These are phyloP conservation scores for Terana coerulea DNA, from an alignment of 768 basidiomycete genomes.

Conservation along the genomic window DNA sequence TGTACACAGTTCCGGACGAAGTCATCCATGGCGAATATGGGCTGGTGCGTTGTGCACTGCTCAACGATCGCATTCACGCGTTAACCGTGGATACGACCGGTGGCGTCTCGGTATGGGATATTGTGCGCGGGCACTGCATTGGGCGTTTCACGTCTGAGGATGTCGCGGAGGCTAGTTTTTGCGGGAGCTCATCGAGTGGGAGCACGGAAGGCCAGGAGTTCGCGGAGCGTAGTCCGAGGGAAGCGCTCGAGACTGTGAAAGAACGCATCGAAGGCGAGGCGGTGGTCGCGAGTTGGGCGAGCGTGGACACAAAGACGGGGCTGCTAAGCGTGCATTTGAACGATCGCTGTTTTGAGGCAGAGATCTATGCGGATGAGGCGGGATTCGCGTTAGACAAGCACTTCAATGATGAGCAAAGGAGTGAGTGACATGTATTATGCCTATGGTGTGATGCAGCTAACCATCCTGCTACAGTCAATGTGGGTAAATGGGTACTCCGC, in stretches of 20 bases:
- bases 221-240: constrained; percentile 64
- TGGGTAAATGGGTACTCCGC: constrained; percentile 87
- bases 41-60: constrained; percentile 72
- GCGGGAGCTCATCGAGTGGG: constrained; percentile 37
- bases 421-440: constrained; percentile 43
- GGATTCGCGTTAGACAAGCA: constrained; percentile 59
- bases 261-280: constrained; percentile 96
- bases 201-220: constrained; percentile 33
- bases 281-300: constrained; percentile 79
- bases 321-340: constrained; percentile 83
- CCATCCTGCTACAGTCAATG: constrained; percentile 58
- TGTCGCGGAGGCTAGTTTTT: constrained; percentile 51
- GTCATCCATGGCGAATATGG: constrained; percentile 76
- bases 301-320: constrained; percentile 87
- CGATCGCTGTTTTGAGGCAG: constrained; percentile 89
- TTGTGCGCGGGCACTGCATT: constrained; percentile 71
- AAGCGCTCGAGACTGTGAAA: constrained; percentile 82
- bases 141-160: constrained; percentile 69
- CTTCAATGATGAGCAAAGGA: constrained; percentile 74
- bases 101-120: constrained; percentile 90
- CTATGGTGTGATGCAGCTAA: not conserved
- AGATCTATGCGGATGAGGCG: constrained; percentile 92
- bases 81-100: constrained; percentile 88
- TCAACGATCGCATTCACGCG: constrained; percentile 89
- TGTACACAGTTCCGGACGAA: constrained; percentile 54